A percentile compares a stretch with the other conserved stretches of the same genome.
Evolutionary conservation across 164 flowering plant genomes (phyloP).

Genomic region (Echeveria elegans): DNA sequence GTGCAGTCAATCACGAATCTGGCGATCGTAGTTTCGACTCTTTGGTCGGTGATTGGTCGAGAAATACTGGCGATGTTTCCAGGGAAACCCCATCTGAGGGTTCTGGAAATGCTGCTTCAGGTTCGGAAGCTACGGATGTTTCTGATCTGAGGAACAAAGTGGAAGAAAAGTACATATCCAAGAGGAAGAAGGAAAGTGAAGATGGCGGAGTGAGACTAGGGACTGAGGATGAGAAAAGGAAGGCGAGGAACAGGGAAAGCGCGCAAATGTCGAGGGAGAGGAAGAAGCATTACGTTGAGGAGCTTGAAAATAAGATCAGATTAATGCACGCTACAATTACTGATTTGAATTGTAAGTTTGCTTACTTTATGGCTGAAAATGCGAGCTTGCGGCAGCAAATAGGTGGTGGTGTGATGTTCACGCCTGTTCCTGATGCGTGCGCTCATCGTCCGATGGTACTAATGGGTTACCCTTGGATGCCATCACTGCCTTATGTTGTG

Average conservation of each 20-base stretch:
- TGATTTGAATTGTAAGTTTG: slow-evolving; percentile 61
- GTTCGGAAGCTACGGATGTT: too few relatives aligned
- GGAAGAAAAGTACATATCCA: too few relatives aligned
- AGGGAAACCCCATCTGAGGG: too few relatives aligned
- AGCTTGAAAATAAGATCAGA: slow-evolving; percentile 87
- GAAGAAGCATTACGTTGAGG: slow-evolving; percentile 93
- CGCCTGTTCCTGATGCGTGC: slow-evolving; percentile 46
- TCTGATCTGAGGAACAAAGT: too few relatives aligned
- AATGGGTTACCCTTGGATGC: slow-evolving; percentile 77
- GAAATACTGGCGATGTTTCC: too few relatives aligned
- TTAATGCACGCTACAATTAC: slow-evolving; percentile 69
- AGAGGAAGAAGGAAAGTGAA: too few relatives aligned
- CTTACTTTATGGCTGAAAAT: slow-evolving; percentile 77
- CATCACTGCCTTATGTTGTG: slow-evolving; percentile 48
- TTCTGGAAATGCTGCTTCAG: too few relatives aligned
- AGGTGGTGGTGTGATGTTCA: slow-evolving; percentile 30
- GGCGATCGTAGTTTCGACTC: too few relatives aligned
- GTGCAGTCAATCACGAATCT: too few relatives aligned
- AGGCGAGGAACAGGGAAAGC: slow-evolving; percentile 88
- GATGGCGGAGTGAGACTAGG: too few relatives aligned
- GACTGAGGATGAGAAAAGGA: slow-evolving; percentile 59
- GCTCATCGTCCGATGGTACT: slow-evolving; percentile 42
- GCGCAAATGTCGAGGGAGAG: slow-evolving; percentile 93
- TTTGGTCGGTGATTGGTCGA: too few relatives aligned
- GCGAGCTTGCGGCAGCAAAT: slow-evolving; percentile 65